These are phyloP conservation scores for Apocynum venetum DNA, from an alignment of 257 asterid species.

Conservation along the genomic window DNA sequence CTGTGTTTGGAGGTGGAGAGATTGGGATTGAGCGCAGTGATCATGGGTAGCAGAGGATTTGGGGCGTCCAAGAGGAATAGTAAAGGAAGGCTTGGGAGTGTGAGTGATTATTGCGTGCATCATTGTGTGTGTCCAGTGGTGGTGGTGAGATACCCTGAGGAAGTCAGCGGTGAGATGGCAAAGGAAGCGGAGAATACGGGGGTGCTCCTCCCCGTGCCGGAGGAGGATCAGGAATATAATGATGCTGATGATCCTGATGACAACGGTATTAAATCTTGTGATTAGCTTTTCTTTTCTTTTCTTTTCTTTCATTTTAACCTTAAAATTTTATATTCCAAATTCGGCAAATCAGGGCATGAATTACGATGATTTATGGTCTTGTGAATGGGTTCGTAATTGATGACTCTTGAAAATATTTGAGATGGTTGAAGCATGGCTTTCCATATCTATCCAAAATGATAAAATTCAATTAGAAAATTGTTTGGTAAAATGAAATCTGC, in stretches of 20 bases:
- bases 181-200: conserved; percentile 13
- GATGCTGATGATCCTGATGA: conserved; percentile 30
- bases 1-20: conserved; percentile 59
- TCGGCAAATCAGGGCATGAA: background rate
- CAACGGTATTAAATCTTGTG: background rate
- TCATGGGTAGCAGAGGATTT: conserved; percentile 53
- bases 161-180: background rate
- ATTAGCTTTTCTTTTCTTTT: background rate
- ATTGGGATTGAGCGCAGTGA: conserved; percentile 43
- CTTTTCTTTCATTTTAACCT: background rate
- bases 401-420: too few species aligned
- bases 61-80: conserved; percentile 29
- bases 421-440: too few species aligned
- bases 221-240: conserved; percentile 30
- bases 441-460: too few species aligned
- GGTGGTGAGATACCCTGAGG: conserved; percentile 40
- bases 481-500: too few species aligned
- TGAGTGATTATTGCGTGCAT: conserved; percentile 58
- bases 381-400: too few species aligned
- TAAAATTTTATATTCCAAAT: background rate
- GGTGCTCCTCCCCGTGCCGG: conserved; percentile 26
- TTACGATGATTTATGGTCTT: background rate
- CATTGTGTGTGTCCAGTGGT: conserved; percentile 58
- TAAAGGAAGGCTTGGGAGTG: conserved; percentile 55
- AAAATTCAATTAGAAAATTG: too few species aligned